These are phyloP conservation scores for Geranomyces variabilis DNA, from an alignment of 192 early-diverging fungal species.

Conservation along the genomic window DNA sequence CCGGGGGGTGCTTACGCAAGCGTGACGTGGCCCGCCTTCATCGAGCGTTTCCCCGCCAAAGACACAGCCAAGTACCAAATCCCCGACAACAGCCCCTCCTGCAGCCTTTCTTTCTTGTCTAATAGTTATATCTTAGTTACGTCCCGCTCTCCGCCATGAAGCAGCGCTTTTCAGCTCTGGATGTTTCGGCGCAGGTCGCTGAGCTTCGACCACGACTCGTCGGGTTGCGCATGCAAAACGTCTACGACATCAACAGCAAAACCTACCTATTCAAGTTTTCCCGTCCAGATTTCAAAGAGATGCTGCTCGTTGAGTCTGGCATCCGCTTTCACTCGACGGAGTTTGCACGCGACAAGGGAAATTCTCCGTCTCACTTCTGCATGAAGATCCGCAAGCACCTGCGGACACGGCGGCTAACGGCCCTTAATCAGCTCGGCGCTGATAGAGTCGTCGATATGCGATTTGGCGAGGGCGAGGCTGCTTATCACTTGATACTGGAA, in stretches of 20 bases:
- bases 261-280: constrained; percentile 94
- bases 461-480: constrained; percentile 74
- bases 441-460: constrained; percentile 93
- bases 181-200: constrained; percentile 80
- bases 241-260: constrained; percentile 91
- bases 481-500: constrained; percentile 57
- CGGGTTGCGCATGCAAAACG: constrained; percentile 88
- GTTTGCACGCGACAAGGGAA: constrained; percentile 84
- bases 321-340: constrained; percentile 91
- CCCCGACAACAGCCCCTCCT: no score
- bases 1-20: no score
- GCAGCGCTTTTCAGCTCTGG: constrained; percentile 85
- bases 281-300: constrained; percentile 84
- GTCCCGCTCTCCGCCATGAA: constrained; percentile 35
- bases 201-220: constrained; percentile 70
- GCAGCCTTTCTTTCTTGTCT: no score
- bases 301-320: constrained; percentile 90
- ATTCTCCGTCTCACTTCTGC: constrained; percentile 82
- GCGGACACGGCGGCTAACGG: constrained; percentile 75
- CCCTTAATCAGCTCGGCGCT: constrained; percentile 80
- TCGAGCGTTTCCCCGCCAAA: no score
- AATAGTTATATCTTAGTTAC: no score
- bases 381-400: constrained; percentile 95
- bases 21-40: no score
- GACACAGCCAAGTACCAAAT: no score